A percentile compares a stretch with the other conserved stretches of the same genome.
These are phyloP conservation scores for Mycena galericulata DNA, from an alignment of 768 basidiomycete genomes.

Conservation along the genomic window DNA sequence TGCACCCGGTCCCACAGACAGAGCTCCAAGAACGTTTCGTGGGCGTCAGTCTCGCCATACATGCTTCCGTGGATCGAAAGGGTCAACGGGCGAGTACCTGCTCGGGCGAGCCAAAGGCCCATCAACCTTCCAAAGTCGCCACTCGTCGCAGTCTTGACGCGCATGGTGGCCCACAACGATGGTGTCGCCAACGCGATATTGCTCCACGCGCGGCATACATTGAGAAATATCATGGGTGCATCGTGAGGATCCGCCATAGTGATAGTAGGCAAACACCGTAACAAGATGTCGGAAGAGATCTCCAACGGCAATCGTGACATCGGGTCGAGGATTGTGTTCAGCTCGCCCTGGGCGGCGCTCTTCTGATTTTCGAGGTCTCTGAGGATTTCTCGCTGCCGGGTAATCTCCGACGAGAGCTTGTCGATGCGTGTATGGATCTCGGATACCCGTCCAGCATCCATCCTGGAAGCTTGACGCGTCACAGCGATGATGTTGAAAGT, in stretches of 20 bases:
- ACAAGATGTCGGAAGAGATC: slow-evolving; percentile 3
- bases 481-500: too few relatives aligned
- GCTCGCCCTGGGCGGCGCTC: neutral
- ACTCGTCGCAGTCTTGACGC: too few relatives aligned
- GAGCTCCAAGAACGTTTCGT: neutral
- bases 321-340: slow-evolving; percentile 3
- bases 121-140: neutral
- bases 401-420: neutral
- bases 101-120: neutral
- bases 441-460: too few relatives aligned
- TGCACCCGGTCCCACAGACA: too few relatives aligned
- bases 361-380: neutral
- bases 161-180: neutral
- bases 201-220: slow-evolving; percentile 4
- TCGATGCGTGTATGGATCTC: neutral
- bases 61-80: neutral
- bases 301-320: slow-evolving; percentile 11
- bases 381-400: neutral
- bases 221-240: neutral
- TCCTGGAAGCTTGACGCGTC: too few relatives aligned
- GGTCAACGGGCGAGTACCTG: neutral
- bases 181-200: slow-evolving; percentile 7
- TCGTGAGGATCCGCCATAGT: neutral
- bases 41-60: too few relatives aligned
- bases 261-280: neutral